Percentiles rank a stretch among this genome's conserved stretches.
phyloP scores from a whole-genome alignment of 2,329 filamentous ascomycete species.

The Clonostachys byssicola region DNA sequence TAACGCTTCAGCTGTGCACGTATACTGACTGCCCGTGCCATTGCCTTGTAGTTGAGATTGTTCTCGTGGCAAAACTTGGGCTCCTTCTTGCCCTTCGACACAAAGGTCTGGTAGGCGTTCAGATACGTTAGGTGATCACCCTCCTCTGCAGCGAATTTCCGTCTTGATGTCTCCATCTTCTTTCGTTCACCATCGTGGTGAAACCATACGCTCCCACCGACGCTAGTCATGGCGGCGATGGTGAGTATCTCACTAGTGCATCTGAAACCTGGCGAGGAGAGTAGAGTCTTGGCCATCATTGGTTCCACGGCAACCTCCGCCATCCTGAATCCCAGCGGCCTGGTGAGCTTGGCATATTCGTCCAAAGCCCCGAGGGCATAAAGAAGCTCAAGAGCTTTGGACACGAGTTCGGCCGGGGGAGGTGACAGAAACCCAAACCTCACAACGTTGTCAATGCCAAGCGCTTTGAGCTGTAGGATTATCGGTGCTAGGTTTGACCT shows the following conservation, averaged over 20 bases:
- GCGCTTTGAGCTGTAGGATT: slow-evolving; percentile 85
- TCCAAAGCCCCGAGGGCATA: slow-evolving; percentile 85
- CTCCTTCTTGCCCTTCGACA: slow-evolving; percentile 78
- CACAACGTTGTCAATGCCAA: slow-evolving; percentile 91
- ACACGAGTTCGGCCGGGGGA: slow-evolving; percentile 79
- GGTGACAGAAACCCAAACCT: slow-evolving; percentile 86
- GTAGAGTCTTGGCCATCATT: slow-evolving; percentile 88
- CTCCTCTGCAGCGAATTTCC: slow-evolving; percentile 87
- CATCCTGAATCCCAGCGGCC: slow-evolving; percentile 84
- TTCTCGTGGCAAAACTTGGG: slow-evolving; percentile 84
- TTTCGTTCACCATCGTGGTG: slow-evolving; percentile 75
- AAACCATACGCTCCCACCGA: slow-evolving; percentile 81
- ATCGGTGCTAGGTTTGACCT: slow-evolving; percentile 85
- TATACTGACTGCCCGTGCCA: slow-evolving; percentile 80
- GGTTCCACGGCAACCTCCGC: slow-evolving; percentile 90
- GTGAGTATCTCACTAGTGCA: slow-evolving; percentile 84
- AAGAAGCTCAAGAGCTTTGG: slow-evolving; percentile 81
- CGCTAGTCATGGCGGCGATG: slow-evolving; percentile 89
- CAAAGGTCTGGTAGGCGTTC: slow-evolving; percentile 89
- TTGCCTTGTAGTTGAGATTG: slow-evolving; percentile 78
- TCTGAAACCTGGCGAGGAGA: slow-evolving; percentile 69
- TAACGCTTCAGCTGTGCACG: slow-evolving; percentile 82
- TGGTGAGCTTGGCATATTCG: slow-evolving; percentile 84
- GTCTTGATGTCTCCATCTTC: slow-evolving; percentile 65
- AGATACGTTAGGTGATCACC: slow-evolving; percentile 90